A percentile compares a stretch with the other conserved stretches of the same genome.
Evolutionary conservation across 371 early-diverging fungal species (phyloP).

Genomic region (Capillidium heterosporum): DNA sequence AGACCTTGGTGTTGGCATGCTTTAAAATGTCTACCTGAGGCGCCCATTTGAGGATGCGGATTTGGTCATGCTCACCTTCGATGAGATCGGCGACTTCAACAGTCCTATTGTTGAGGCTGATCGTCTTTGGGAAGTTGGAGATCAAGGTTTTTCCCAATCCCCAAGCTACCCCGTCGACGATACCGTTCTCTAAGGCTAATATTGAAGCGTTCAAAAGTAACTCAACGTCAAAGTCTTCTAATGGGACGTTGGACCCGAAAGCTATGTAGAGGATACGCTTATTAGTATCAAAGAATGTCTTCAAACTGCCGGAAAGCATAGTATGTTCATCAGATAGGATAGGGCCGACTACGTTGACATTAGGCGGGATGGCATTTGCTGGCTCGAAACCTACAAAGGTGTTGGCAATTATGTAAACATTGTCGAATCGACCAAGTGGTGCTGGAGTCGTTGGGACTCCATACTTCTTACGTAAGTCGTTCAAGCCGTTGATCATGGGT

Average conservation of each 20-base stretch:
- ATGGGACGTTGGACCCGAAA: background rate
- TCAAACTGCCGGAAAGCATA: background rate
- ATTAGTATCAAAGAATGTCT: background rate
- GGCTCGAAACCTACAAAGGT: constrained; percentile 1
- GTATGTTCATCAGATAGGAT: background rate
- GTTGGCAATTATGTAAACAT: background rate
- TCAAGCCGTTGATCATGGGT: background rate
- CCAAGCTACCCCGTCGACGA: constrained; percentile 6
- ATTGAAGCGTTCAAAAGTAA: background rate
- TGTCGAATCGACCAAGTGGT: background rate
- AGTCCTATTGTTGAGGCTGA: background rate
- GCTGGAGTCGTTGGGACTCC: background rate
- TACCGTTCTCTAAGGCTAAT: background rate
- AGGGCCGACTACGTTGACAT: constrained; percentile 1
- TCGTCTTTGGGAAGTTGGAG: background rate
- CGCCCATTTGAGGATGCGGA: constrained; percentile 3
- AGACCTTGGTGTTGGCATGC: background rate
- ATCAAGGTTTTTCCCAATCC: background rate
- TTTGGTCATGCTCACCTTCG: background rate
- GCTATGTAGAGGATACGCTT: background rate
- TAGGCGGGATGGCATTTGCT: background rate
- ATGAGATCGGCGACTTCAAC: background rate
- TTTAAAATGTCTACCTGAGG: constrained; percentile 5
- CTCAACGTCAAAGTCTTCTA: background rate
- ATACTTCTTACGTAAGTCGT: background rate